Conservation (phyloP, 768 basidiomycete species). For the Clavulina sp. region DNA sequence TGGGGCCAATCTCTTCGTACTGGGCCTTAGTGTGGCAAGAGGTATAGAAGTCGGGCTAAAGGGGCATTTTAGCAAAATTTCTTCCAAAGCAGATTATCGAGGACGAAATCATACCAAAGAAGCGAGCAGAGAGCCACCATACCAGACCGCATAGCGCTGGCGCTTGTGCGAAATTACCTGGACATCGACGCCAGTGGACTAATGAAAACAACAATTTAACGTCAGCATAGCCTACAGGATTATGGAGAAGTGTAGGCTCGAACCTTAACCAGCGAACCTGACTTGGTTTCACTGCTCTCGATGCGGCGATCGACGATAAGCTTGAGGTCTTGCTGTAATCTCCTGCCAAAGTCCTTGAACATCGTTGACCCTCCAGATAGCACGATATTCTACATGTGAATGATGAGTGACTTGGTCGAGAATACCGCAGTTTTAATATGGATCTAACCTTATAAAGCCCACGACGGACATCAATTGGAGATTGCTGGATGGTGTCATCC, state of each 20-base stretch:
- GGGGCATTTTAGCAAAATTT: too few species aligned
- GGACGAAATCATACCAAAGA: constrained; percentile 40
- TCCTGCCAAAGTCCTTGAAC: constrained; percentile 98
- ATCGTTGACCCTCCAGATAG: constrained; percentile 94
- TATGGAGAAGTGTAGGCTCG: too few species aligned
- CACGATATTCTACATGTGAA: constrained; percentile 68
- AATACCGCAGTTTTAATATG: background rate
- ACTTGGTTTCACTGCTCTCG: constrained; percentile 52
- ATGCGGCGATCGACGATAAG: constrained; percentile 83
- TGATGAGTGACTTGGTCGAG: background rate
- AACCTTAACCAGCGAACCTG: constrained; percentile 64
- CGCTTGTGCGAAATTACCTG: constrained; percentile 98
- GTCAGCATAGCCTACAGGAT: background rate
- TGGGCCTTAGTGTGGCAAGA: constrained; percentile 90
- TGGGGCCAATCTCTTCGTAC: constrained; percentile 85
- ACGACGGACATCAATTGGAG: constrained; percentile 91
- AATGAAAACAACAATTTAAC: background rate
- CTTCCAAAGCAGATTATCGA: constrained; percentile 2
- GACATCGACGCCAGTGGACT: constrained; percentile 95
- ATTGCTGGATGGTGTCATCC: constrained; percentile 86
- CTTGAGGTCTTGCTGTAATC: constrained; percentile 89
- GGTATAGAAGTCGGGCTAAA: constrained; percentile 83
- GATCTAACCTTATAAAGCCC: constrained; percentile 75
- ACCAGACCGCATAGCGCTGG: constrained; percentile 96
- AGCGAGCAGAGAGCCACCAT: constrained; percentile 86